Base-by-base conservation (phyloP, 371 early-diverging fungal genomes). In the Basidiobolus heterosporus region DNA sequence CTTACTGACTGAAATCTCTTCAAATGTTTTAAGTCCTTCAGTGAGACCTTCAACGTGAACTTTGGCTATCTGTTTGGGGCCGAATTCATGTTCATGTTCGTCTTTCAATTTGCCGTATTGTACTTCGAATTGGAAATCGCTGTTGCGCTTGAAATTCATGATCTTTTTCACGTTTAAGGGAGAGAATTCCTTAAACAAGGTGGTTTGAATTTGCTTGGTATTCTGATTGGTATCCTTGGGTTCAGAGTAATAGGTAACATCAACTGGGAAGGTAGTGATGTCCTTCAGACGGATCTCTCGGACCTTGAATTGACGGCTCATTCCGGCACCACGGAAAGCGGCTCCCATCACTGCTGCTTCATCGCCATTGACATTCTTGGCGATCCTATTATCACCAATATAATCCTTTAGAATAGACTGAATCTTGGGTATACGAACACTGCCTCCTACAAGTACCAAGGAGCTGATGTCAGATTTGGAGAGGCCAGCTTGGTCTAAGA, bases 271-370 rank as follows among this genome's bases (percentile, higher is more conserved):
- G 7, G 68, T 51, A 20, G 75, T 76, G 16, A 86, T 57, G 53
- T 94, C 95, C 62, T 84, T 85, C 49, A 97, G 69, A 44, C 67
- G 68, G 48, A 93, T 82, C 50, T 88, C 82, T 53, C 79, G 75
- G 36, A 91, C 81, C 57, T 78, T 74, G 68, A 94, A 93, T 54
- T 82, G 85, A 48, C 80, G 75, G 58, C 86, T 86, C 36, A 88
- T 62, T 17, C 75, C 65, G 6, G 98, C 98, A 19, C 84, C 90
- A 48, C 78, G 80, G 69, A 90, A 88, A 7, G 80, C 88, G 39
- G 95, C 94, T 41, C 85, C 84, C 57, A 91, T 61, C n/a, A 89
- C 95, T 36, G 87, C 88, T 13, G 96, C 92, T 64, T 97, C 98
- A 55, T 97, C 98, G 23, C 74, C 84, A 55, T 97, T 92, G 20